Conservation (phyloP, 306 rosid genomes). For the Herpetospermum pedunculosum region DNA sequence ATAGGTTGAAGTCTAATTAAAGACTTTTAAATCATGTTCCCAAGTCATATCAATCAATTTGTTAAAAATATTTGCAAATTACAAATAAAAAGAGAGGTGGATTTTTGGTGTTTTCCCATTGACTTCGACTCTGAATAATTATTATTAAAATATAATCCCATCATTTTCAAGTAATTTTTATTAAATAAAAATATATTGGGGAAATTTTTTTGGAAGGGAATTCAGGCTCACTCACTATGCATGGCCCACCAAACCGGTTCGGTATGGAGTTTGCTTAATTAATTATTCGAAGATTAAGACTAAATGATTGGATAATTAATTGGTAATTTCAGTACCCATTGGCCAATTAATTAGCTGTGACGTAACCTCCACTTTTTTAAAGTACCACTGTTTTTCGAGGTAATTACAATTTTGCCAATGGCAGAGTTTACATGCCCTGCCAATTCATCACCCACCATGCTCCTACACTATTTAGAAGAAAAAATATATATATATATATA, state of each 20-base stretch:
- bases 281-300: not conserved
- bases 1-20: not conserved
- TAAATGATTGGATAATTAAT: slow-evolving; percentile 7
- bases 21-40: not conserved
- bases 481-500: no score
- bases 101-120: not conserved
- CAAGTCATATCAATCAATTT: not conserved
- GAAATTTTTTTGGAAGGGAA: not conserved
- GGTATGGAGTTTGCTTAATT: not conserved
- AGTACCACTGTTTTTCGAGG: not conserved
- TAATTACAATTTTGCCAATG: not conserved
- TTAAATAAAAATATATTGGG: not conserved
- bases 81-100: not conserved
- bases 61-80: not conserved
- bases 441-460: not conserved
- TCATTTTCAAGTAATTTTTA: not conserved
- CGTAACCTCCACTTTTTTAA: not conserved
- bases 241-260: not conserved
- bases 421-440: slow-evolving; percentile 3
- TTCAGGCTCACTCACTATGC: not conserved
- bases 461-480: not conserved
- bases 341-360: not conserved
- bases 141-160: not conserved
- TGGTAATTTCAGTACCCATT: not conserved
- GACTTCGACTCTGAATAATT: not conserved